Base-by-base conservation (phyloP, 2,329 filamentous ascomycete species). In the Colletotrichum cereale region DNA sequence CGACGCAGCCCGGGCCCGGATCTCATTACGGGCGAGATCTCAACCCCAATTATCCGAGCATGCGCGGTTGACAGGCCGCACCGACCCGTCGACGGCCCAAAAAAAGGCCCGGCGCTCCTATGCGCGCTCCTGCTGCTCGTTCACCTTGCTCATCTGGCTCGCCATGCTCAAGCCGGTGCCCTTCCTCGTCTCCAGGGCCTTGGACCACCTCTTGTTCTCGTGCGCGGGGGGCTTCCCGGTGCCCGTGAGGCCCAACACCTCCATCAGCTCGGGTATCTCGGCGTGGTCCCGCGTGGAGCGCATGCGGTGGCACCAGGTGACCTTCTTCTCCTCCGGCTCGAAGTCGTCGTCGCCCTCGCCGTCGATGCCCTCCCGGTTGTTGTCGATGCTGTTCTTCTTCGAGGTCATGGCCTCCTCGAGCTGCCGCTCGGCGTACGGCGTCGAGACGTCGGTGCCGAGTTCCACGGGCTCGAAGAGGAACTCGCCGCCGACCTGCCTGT, bases 291-390 rank as follows among this genome's bases (percentile, higher is more conserved):
- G 84, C 16, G 93, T 96, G 68, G 89, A 93, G 78, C 86, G 86
- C 93, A 97, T 97, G 36, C 93, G 86, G 81, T 96, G 93, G 76
- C 92, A 95, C 93, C 94, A 97, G 1, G 89, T 90, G 36, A 93
- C 87, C 66, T 83, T 84, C 81, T 92, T 92, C 76, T 88, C 84
- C 76, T 88, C 84, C 2, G 79, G 76, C 29, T 66, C 67, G 47
- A 68, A 73, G 11, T 78, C 78, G 31, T 77, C 79, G 8, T 76
- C 76, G 4, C 62, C 73, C 18, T 71, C 56, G 18, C 68, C 68
- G 53, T 71, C 68, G 5, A 71, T 71, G 24, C 62, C 66, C 16
- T 72, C 72, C 67, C 70, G 62, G 31, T 52, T 55, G 34, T 38
- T 55, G 24, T 40, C 69, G 29, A 55, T 56, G 48, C 63, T 67